A percentile compares a stretch with the other conserved stretches of the same genome.
Conservation (phyloP, 805 yeast genomes). For the Candida schatavii region DNA sequence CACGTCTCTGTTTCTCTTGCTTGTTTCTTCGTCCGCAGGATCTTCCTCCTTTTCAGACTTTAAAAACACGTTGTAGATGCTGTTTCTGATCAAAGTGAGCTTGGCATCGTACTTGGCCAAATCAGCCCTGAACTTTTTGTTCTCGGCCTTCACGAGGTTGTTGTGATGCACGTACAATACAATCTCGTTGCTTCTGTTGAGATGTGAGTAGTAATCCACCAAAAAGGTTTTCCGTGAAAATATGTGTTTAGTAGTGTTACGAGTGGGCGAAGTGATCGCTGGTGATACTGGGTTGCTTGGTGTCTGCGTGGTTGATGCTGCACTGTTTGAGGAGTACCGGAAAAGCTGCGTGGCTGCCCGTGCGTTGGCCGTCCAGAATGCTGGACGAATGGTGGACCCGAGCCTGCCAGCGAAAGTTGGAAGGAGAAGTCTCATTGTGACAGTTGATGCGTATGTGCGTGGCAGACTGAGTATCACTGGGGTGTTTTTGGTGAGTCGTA, state of each 20-base stretch:
- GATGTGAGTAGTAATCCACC: constrained; percentile 72
- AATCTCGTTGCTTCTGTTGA: constrained; percentile 66
- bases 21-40: constrained; percentile 65
- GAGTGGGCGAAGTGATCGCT: constrained; percentile 6
- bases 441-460: too few species aligned
- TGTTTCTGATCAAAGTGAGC: constrained; percentile 65
- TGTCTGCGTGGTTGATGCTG: too few species aligned
- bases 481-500: too few species aligned
- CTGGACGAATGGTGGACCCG: too few species aligned
- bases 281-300: background rate
- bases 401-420: too few species aligned
- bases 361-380: too few species aligned
- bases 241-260: constrained; percentile 58
- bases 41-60: constrained; percentile 66
- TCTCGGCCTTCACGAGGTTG: constrained; percentile 69
- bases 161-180: constrained; percentile 82
- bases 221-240: constrained; percentile 83
- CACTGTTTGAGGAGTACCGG: too few species aligned
- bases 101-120: constrained; percentile 65
- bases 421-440: too few species aligned
- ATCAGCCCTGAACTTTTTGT: constrained; percentile 58
- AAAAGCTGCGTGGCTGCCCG: too few species aligned
- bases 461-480: too few species aligned
- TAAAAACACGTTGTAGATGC: constrained; percentile 71
- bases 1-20: constrained; percentile 38